Percentiles rank a stretch among this genome's conserved stretches.
Evolutionary conservation across 495 filamentous ascomycete species (phyloP).

Genomic region (Aspergillus sclerotiicarbonarius): DNA sequence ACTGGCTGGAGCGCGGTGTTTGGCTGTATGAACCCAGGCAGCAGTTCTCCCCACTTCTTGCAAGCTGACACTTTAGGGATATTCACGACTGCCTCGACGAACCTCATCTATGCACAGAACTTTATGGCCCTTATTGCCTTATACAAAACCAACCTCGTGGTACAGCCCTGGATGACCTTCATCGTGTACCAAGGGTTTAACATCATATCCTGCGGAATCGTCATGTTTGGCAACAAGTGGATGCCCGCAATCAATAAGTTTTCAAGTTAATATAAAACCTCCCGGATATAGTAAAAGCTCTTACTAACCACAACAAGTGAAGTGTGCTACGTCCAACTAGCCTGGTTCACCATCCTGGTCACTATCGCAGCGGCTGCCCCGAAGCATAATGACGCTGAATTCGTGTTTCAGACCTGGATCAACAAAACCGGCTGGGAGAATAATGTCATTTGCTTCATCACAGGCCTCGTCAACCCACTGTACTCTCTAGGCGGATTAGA

Average conservation of each 20-base stretch:
- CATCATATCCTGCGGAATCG: slow-evolving; percentile 26
- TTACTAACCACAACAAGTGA: neutral
- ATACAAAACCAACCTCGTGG: slow-evolving; percentile 32
- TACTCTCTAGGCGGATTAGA: slow-evolving; percentile 75
- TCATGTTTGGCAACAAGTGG: slow-evolving; percentile 39
- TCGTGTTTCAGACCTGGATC: slow-evolving; percentile 64
- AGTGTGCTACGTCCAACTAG: slow-evolving; percentile 62
- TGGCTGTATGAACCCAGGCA: slow-evolving; percentile 27
- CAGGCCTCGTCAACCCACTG: slow-evolving; percentile 74
- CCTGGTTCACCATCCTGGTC: slow-evolving; percentile 66
- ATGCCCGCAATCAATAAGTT: slow-evolving; percentile 40
- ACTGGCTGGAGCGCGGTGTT: slow-evolving; percentile 42
- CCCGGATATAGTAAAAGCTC: neutral
- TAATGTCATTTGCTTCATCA: slow-evolving; percentile 70
- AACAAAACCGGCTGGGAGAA: slow-evolving; percentile 66
- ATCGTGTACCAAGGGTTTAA: slow-evolving; percentile 36
- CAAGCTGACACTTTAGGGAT: slow-evolving; percentile 27
- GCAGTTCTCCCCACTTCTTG: neutral
- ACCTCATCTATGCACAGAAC: slow-evolving; percentile 36
- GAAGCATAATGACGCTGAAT: slow-evolving; percentile 54
- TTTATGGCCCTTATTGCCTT: slow-evolving; percentile 36
- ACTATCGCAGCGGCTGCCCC: slow-evolving; percentile 58
- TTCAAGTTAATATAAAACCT: slow-evolving; percentile 22
- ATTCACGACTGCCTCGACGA: slow-evolving; percentile 42
- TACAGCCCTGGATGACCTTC: slow-evolving; percentile 41